Evolutionary conservation across 148 eudicot species (phyloP).

Genomic region (Vaccinium vitisidaea): DNA sequence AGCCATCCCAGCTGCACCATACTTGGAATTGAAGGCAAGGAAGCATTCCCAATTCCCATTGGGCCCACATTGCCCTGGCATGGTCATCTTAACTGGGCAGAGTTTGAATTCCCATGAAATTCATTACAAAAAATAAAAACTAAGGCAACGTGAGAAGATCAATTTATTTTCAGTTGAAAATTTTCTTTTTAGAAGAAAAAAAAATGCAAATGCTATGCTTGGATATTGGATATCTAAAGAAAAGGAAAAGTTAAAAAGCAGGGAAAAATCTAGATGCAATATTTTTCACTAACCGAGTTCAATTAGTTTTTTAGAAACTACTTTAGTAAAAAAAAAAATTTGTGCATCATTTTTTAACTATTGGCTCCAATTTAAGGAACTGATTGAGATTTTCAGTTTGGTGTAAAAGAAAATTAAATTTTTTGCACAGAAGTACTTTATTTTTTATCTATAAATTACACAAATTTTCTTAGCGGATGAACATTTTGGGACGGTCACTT

Average conservation of each 20-base stretch:
- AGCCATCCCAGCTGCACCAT: constrained; percentile 1
- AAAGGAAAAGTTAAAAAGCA: neutral
- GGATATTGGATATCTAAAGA: neutral
- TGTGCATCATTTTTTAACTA: no score
- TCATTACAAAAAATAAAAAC: neutral
- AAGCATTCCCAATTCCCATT: neutral
- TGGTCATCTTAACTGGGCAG: neutral
- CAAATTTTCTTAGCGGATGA: no score
- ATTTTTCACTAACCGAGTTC: no score
- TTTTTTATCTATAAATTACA: no score
- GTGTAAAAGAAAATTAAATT: no score
- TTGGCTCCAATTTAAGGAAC: no score
- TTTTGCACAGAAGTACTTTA: no score
- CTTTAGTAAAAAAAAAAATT: no score
- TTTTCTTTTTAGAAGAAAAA: neutral
- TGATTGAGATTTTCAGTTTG: no score
- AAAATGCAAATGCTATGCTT: neutral
- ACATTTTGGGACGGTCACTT: no score
- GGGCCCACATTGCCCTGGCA: neutral
- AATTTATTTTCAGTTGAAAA: neutral
- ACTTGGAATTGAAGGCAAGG: neutral
- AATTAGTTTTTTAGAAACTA: no score
- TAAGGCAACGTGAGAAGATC: neutral
- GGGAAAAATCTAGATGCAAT: neutral
- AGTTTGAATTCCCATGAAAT: neutral